Percentiles rank a stretch among this genome's conserved stretches.
These are phyloP conservation scores for Phytophthora pseudosyringae DNA, from an alignment of 352 stramenopile genomes.

Conservation along the genomic window DNA sequence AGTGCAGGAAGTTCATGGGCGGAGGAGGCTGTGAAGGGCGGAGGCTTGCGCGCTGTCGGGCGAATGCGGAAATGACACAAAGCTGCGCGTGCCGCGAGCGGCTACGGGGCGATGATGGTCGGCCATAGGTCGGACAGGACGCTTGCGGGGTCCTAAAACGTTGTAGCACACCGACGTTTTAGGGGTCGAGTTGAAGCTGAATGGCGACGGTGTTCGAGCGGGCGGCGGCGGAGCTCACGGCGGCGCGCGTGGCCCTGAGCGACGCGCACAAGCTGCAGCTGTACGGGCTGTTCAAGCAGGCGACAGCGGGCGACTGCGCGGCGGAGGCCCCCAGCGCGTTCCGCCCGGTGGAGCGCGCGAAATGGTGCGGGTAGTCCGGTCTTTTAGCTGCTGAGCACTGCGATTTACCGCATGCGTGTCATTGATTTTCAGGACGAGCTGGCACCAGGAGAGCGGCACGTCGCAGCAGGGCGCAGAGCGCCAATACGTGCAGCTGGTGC, in stretches of 20 bases:
- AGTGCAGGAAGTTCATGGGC: constrained; percentile 64
- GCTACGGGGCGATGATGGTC: neutral
- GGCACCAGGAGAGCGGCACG: constrained; percentile 49
- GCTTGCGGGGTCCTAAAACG: no score
- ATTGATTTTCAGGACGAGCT: constrained; percentile 52
- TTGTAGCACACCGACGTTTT: neutral
- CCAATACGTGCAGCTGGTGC: constrained; percentile 60
- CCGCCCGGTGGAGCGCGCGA: constrained; percentile 63
- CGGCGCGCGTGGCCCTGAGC: constrained; percentile 42
- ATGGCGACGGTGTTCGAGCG: constrained; percentile 57
- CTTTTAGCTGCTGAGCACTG: neutral
- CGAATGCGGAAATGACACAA: constrained; percentile 33
- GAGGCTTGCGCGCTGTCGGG: constrained; percentile 5
- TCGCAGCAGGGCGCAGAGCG: constrained; percentile 45
- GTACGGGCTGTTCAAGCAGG: constrained; percentile 86
- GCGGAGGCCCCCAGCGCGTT: constrained; percentile 61
- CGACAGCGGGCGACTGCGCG: constrained; percentile 65
- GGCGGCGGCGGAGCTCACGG: constrained; percentile 52
- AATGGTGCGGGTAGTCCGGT: constrained; percentile 45
- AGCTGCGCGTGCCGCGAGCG: constrained; percentile 11
- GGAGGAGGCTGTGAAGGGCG: neutral
- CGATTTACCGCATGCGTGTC: constrained; percentile 1
- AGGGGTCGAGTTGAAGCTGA: constrained; percentile 30
- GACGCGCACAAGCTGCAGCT: constrained; percentile 80
- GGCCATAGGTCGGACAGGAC: neutral